Percentiles rank a stretch among this genome's conserved stretches.
Evolutionary conservation across 1,284 basidiomycete species (phyloP).

Genomic region (Pseudozyma sp.): DNA sequence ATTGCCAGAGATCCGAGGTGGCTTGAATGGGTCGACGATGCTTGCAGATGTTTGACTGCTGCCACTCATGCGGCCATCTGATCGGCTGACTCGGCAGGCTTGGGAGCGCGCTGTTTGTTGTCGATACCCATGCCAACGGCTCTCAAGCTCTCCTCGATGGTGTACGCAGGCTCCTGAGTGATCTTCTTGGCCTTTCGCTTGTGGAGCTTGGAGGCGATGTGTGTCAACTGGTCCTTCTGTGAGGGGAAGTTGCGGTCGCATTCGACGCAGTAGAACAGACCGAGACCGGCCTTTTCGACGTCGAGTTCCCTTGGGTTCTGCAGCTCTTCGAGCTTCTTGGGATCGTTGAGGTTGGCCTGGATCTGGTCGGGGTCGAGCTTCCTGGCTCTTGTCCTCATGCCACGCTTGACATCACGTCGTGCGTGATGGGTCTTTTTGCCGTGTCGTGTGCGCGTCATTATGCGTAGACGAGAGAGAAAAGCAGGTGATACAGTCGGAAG

Average conservation of each 20-base stretch:
- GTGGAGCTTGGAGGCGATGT: constrained; percentile 64
- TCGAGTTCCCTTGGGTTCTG: constrained; percentile 64
- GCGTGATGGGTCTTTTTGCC: constrained; percentile 67
- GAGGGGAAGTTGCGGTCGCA: constrained; percentile 67
- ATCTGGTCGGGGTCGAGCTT: constrained; percentile 67
- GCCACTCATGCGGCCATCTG: constrained; percentile 25
- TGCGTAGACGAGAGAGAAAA: not conserved
- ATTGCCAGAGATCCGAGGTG: no score
- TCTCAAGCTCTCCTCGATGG: constrained; percentile 61
- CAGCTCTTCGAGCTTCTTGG: constrained; percentile 53
- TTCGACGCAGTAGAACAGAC: constrained; percentile 67
- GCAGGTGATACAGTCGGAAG: not conserved
- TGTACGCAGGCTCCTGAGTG: constrained; percentile 64
- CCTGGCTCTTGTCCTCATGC: constrained; percentile 65
- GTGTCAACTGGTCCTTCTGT: constrained; percentile 60
- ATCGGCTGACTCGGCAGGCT: constrained; percentile 21
- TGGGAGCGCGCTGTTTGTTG: constrained; percentile 54
- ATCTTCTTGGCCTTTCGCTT: constrained; percentile 65
- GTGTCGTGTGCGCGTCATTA: constrained; percentile 63
- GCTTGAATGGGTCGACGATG: not conserved
- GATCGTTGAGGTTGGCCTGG: constrained; percentile 59
- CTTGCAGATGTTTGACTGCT: not conserved
- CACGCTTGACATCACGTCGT: constrained; percentile 65
- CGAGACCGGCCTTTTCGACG: constrained; percentile 67
- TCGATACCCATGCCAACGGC: constrained; percentile 66